Percentiles rank a stretch among this genome's conserved stretches.
These are phyloP conservation scores for Hirschioporus abietinus DNA, from an alignment of 768 basidiomycete species.

Conservation along the genomic window DNA sequence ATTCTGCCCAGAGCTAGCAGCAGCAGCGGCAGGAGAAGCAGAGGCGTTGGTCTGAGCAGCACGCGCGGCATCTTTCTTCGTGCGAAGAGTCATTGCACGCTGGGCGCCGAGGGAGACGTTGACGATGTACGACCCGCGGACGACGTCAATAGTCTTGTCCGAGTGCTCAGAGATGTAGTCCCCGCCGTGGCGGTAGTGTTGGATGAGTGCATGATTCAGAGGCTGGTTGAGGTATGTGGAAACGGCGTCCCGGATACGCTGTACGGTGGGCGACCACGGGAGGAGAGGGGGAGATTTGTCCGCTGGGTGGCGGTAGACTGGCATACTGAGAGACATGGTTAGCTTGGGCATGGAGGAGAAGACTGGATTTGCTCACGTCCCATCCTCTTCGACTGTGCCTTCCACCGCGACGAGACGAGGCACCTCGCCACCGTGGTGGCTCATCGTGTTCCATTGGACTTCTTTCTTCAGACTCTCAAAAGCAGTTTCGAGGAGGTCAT, in stretches of 20 bases:
- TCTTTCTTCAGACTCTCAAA: slow-evolving; percentile 58
- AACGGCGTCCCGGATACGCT: slow-evolving; percentile 56
- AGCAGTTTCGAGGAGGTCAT: slow-evolving; percentile 46
- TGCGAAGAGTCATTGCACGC: slow-evolving; percentile 68
- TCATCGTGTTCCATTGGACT: slow-evolving; percentile 70
- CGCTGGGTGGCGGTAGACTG: slow-evolving; percentile 78
- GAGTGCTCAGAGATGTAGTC: slow-evolving; percentile 87
- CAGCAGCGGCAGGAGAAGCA: background rate
- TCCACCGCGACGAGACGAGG: slow-evolving; percentile 61
- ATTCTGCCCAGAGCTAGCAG: background rate
- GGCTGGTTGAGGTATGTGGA: slow-evolving; percentile 55
- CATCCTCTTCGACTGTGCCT: slow-evolving; percentile 46
- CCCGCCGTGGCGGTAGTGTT: slow-evolving; percentile 70
- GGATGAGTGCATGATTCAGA: slow-evolving; percentile 81
- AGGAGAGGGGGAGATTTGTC: slow-evolving; percentile 68
- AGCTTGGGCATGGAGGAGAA: slow-evolving; percentile 6
- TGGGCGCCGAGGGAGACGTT: slow-evolving; percentile 80
- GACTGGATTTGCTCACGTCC: slow-evolving; percentile 30
- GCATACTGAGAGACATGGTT: slow-evolving; percentile 40
- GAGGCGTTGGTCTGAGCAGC: background rate
- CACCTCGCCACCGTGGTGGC: slow-evolving; percentile 76
- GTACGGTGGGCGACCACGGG: slow-evolving; percentile 66
- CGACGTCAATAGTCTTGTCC: slow-evolving; percentile 82
- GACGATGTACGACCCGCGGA: slow-evolving; percentile 66
- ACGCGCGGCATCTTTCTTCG: slow-evolving; percentile 46